Evolutionary conservation across 768 basidiomycete genomes (phyloP), one percentile per base, ranked within the genome.

Genomic region (Lactarius evosmus): DNA sequence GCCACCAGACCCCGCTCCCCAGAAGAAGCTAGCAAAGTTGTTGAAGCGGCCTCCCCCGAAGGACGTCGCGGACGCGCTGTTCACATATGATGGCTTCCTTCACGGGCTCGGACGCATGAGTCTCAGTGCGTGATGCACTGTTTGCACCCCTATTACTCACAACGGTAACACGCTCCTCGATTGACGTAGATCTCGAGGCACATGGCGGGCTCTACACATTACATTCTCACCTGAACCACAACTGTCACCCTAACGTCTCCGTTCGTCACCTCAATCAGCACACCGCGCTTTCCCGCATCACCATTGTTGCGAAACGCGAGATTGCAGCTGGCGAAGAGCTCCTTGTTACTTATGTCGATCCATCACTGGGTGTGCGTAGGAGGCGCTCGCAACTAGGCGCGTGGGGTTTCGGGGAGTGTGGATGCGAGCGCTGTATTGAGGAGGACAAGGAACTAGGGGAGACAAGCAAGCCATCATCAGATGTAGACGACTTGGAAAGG

Each of bases 211-310:
- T 96, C 11, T 96, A 95, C 75, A 82, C 81, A 25, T 80, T 95
- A 5, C 93, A 95, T 72, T 88, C 93, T 2, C 91, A 95, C 68
- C 74, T 95, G 33, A 97, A 96, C 74, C 94, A 97, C 73, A 82
- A 82, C 7, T 97, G 94, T 74, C 73, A 77, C 19, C 92, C 94
- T 0, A 95, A 93, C 73, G 69, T 87, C 54, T 89, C 91, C 19
- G 85, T 90, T 17, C 85, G 88, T 2, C 93, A 93, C 71, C 75
- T 91, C 61, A 87, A 91, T 72, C 82, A 80, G 67, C 84, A 83
- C 56, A 84, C 78, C 2, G 81, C 87, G 1, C 85, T 92, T 59
- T 79, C 87, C 7, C 84, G 91, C 40, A 89, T 96, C 71, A 86
- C 89, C 0, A 72, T 93, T 29, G 73, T 91, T n/a, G 88, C 93